Base-by-base conservation (phyloP, 148 eudicot species). In the Drosera capensis region DNA sequence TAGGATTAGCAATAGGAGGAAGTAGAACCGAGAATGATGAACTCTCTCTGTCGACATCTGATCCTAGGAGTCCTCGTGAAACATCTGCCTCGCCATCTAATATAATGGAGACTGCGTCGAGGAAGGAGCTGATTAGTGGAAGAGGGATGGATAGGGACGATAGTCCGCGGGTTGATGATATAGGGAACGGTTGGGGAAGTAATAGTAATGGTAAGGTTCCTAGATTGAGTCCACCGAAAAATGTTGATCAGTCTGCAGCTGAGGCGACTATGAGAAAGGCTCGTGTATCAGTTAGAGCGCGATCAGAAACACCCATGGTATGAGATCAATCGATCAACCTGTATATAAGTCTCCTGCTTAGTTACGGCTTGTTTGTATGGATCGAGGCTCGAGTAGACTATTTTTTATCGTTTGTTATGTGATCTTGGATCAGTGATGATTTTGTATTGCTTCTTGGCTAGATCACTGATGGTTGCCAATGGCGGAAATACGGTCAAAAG, bases 381-480 rank as follows among this genome's bases (percentile, higher is more conserved):
- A n/a, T n/a, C n/a, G n/a, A n/a, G n/a, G n/a, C n/a, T n/a, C n/a
- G n/a, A n/a, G n/a, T n/a, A n/a, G n/a, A n/a, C n/a, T n/a, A n/a
- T n/a, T n/a, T n/a, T n/a, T n/a, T n/a, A n/a, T n/a, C n/a, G n/a
- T n/a, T n/a, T n/a, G n/a, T n/a, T n/a, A n/a, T n/a, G n/a, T n/a
- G n/a, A n/a, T n/a, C n/a, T n/a, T n/a, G n/a, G n/a, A n/a, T n/a
- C n/a, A n/a, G n/a, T n/a, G n/a, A n/a, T n/a, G n/a, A 34, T 34
- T 13, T 14, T 31, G 34, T 43, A 22, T 4, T 37, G 25, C 16
- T 7, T 20, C 15, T 22, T 24, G 23, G 24, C 9, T 7, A 69
- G 69, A 69, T 69, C 30, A 45, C 74, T 2, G 74, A 69, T 56
- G 74, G 74, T 50, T 69, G 74, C 18, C 74, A 69, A 37, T 69